Conservation (phyloP, 805 yeast genomes). For the Brettanomyces anomalus region DNA sequence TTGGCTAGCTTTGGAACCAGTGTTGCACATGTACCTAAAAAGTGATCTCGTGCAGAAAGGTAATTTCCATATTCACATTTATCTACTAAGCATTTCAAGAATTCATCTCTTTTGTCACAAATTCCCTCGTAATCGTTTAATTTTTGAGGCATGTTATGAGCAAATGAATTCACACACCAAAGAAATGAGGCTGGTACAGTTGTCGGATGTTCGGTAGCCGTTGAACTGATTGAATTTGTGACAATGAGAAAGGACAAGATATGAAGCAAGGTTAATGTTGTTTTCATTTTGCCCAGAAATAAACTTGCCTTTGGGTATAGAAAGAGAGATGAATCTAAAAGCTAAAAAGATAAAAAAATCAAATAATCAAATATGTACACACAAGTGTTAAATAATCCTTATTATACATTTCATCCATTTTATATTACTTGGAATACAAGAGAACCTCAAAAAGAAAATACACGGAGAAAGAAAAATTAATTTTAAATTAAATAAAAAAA, state of each 20-base stretch:
- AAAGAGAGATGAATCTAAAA: no score
- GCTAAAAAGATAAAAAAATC: no score
- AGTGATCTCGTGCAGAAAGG: slow-evolving; percentile 41
- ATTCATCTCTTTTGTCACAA: slow-evolving; percentile 20
- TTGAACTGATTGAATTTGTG: not conserved
- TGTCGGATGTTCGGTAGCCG: not conserved
- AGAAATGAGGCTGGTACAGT: slow-evolving; percentile 19
- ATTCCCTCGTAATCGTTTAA: slow-evolving; percentile 24
- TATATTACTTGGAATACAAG: no score
- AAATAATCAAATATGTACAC: no score
- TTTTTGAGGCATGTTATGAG: slow-evolving; percentile 12
- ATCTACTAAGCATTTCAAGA: slow-evolving; percentile 33
- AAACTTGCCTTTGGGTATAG: no score
- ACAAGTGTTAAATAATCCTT: no score
- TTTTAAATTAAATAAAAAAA: no score
- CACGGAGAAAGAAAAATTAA: no score
- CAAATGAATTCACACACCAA: slow-evolving; percentile 13
- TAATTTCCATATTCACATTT: slow-evolving; percentile 34
- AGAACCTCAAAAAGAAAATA: no score
- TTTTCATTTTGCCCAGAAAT: no score
- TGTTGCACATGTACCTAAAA: slow-evolving; percentile 37
- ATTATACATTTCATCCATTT: no score
- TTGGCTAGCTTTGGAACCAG: slow-evolving; percentile 18
- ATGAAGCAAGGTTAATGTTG: no score
- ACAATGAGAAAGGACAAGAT: not conserved